Evolutionary conservation across 208 protist species (phyloP).

Genomic region (Leishmania turanica): DNA sequence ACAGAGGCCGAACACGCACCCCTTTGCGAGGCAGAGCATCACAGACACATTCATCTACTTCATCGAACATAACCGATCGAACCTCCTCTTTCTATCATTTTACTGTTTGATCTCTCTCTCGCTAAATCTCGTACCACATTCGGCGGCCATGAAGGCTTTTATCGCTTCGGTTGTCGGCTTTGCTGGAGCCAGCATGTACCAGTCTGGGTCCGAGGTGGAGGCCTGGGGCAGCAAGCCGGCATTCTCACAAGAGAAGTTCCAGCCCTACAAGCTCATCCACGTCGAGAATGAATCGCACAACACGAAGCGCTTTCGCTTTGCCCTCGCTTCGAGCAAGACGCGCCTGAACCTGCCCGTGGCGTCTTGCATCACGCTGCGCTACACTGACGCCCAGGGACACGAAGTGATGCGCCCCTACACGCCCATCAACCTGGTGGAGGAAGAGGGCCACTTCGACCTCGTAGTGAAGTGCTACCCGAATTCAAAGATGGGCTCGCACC

Average conservation of each 20-base stretch:
- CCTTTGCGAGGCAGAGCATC: not conserved
- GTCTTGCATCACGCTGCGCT: constrained; percentile 74
- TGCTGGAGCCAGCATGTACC: constrained; percentile 36
- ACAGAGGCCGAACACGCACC: not conserved
- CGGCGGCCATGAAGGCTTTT: constrained; percentile 48
- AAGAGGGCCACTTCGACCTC: constrained; percentile 75
- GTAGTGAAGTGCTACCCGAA: constrained; percentile 84
- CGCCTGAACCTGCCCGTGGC: constrained; percentile 45
- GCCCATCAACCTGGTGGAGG: constrained; percentile 50
- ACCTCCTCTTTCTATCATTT: not conserved
- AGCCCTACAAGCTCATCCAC: constrained; percentile 58
- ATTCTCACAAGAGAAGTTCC: constrained; percentile 70
- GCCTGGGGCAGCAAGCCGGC: constrained; percentile 35
- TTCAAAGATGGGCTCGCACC: constrained; percentile 89
- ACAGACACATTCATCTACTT: not conserved
- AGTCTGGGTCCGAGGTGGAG: constrained; percentile 26
- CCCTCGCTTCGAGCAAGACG: constrained; percentile 36
- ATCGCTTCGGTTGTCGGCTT: constrained; percentile 35
- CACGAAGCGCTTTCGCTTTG: constrained; percentile 75
- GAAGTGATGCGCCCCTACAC: constrained; percentile 83
- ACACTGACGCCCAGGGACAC: constrained; percentile 58
- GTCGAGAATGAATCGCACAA: constrained; percentile 60
- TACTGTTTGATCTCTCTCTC: not conserved
- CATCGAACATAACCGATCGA: not conserved
- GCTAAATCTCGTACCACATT: not conserved